Evolutionary conservation across 2,329 filamentous ascomycete species (phyloP).

Genomic region (Fusarium odoratissimum): DNA sequence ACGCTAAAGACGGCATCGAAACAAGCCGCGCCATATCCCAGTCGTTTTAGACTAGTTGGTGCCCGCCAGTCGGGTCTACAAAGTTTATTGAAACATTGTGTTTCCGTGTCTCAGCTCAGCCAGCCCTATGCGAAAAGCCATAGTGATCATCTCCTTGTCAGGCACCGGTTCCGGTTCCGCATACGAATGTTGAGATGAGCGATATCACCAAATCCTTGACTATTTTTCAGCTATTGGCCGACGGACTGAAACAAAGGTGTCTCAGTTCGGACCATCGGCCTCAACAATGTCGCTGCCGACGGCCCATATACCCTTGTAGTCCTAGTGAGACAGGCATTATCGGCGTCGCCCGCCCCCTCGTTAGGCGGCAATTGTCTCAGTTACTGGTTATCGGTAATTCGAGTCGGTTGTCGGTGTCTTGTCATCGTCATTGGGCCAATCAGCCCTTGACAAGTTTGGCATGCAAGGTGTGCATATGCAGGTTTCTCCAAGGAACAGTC

Average conservation of each 20-base stretch:
- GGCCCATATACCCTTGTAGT: neutral
- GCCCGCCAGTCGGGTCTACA: neutral
- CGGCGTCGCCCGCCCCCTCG: neutral
- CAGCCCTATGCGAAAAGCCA: neutral
- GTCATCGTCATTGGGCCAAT: neutral
- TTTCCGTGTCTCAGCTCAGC: neutral
- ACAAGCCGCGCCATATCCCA: neutral
- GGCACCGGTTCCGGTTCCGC: neutral
- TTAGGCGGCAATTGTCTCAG: neutral
- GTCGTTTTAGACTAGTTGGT: neutral
- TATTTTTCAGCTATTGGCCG: neutral
- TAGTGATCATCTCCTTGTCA: neutral
- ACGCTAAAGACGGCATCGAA: neutral
- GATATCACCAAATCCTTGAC: neutral
- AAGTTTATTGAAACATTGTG: neutral
- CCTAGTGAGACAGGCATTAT: neutral
- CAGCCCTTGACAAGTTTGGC: neutral
- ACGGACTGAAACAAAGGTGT: neutral
- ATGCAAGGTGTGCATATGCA: neutral
- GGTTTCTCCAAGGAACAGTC: neutral
- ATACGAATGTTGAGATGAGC: neutral
- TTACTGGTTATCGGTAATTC: neutral
- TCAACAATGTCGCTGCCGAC: neutral
- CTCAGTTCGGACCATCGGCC: neutral
- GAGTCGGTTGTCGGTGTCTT: neutral